A percentile compares a stretch with the other conserved stretches of the same genome.
These are phyloP conservation scores for Marasmius fiardii DNA, from an alignment of 1,284 basidiomycete genomes.

Conservation along the genomic window DNA sequence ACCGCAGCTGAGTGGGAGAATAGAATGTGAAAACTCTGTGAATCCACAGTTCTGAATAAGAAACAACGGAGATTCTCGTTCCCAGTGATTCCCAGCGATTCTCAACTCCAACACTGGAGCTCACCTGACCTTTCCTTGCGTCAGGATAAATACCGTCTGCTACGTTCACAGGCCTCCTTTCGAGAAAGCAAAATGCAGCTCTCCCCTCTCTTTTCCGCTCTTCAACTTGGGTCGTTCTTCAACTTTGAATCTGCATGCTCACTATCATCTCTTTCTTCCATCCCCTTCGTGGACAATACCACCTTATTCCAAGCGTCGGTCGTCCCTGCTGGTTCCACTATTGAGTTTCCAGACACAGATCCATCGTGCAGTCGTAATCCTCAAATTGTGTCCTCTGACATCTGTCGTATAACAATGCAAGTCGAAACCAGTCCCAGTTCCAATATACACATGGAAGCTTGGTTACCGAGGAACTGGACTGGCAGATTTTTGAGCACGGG, in stretches of 20 bases:
- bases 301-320: not conserved
- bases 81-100: too few species aligned
- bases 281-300: not conserved
- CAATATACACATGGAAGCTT: slow-evolving; percentile 12
- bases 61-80: too few species aligned
- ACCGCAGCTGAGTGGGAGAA: too few species aligned
- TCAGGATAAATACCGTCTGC: too few species aligned
- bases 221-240: not conserved
- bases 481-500: slow-evolving; percentile 6
- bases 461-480: slow-evolving; percentile 14
- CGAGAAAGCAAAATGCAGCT: too few species aligned
- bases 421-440: slow-evolving; percentile 9
- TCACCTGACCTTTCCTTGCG: too few species aligned
- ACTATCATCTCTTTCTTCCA: not conserved
- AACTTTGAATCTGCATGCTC: not conserved
- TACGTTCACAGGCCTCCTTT: too few species aligned
- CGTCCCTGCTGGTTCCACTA: slow-evolving; percentile 5
- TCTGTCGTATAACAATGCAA: slow-evolving; percentile 12
- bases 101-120: too few species aligned
- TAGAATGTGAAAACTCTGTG: too few species aligned
- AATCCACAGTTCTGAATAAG: too few species aligned
- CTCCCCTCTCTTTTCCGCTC: not conserved
- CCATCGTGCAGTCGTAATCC: not conserved
- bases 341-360: slow-evolving; percentile 9
- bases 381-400: slow-evolving; percentile 7